phyloP scores from a whole-genome alignment of 108 stramenopile species.

The Nannochloropsis gaditana region DNA sequence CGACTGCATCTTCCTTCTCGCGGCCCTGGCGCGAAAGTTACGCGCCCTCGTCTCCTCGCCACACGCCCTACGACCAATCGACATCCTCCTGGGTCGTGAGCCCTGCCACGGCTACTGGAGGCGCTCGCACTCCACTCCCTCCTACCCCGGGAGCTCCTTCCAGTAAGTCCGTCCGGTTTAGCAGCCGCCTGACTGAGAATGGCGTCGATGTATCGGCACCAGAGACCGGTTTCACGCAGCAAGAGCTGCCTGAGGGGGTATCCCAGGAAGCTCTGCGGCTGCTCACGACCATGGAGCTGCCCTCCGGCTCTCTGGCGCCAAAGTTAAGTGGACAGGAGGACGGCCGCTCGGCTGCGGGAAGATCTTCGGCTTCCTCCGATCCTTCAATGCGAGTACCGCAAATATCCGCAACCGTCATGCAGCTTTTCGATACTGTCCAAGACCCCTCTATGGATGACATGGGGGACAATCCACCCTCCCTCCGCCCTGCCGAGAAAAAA shows the following conservation, averaged over 20 bases:
- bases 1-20: no score
- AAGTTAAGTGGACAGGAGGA: no score
- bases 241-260: neutral
- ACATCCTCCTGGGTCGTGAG: neutral
- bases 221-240: no score
- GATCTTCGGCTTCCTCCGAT: no score
- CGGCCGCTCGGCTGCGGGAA: no score
- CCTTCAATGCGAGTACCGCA: neutral
- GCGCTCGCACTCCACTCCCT: no score
- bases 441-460: neutral
- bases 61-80: neutral
- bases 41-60: neutral
- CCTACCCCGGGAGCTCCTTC: no score
- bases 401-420: neutral
- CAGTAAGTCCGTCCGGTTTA: constrained; percentile 9
- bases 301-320: neutral
- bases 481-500: no score
- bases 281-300: neutral
- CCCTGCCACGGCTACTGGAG: no score
- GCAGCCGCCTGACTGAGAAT: neutral
- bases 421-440: constrained; percentile 2
- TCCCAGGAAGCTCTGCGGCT: neutral
- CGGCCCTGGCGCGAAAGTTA: no score
- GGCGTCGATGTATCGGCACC: neutral
- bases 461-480: no score